phyloP scores from a whole-genome alignment of 225 moss, liverwort and hornwort genomes.

The Pseudisothecium myosuroides region DNA sequence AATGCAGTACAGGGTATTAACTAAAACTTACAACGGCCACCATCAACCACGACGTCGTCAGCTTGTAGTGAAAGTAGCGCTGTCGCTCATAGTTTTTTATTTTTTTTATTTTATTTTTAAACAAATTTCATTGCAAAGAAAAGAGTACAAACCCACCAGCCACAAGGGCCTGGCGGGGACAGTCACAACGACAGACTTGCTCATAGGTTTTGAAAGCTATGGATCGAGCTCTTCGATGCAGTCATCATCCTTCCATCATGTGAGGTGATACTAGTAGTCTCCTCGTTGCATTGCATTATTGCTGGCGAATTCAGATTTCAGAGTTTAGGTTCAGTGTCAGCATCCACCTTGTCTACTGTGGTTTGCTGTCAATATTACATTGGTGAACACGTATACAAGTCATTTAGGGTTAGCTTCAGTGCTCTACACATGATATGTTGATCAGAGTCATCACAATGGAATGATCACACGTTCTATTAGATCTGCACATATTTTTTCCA shows the following conservation, averaged over 20 bases:
- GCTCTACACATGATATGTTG: not conserved
- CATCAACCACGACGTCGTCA: not conserved
- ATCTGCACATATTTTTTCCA: not conserved
- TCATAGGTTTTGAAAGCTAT: not conserved
- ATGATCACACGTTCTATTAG: not conserved
- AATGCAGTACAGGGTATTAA: not conserved
- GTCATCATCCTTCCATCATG: not conserved
- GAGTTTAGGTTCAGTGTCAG: not conserved
- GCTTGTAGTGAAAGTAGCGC: not conserved
- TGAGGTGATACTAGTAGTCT: not conserved
- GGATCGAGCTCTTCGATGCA: not conserved
- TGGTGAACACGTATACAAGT: not conserved
- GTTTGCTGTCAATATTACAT: not conserved
- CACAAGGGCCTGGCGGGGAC: too few species aligned
- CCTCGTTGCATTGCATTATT: not conserved
- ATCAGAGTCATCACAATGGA: not conserved
- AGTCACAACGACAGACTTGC: too few species aligned
- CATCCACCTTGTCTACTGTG: slow-evolving; percentile 4
- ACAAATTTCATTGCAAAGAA: too few species aligned
- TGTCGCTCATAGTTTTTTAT: too few species aligned
- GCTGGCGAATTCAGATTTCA: not conserved
- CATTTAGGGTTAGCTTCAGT: not conserved
- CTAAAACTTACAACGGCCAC: not conserved
- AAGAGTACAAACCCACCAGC: too few species aligned
- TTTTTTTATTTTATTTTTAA: too few species aligned